Percentiles rank a stretch among this genome's conserved stretches.
Evolutionary conservation across 768 basidiomycete genomes (phyloP).

Genomic region (Lanmaoa rubissima): DNA sequence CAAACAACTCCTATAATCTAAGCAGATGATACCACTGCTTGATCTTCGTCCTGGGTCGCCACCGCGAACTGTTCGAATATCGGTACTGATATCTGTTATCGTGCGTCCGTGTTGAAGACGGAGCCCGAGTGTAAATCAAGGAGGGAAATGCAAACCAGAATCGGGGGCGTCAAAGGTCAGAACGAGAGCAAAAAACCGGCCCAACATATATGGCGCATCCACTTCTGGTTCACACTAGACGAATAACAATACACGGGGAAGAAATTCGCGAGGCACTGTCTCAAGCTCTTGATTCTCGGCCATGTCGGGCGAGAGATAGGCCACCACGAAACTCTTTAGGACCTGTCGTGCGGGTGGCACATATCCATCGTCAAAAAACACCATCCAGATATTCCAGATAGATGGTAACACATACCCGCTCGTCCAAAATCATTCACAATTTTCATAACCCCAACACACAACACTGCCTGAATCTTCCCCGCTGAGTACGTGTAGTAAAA

Average conservation of each 20-base stretch:
- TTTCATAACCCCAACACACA: constrained; percentile 83
- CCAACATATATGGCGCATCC: constrained; percentile 52
- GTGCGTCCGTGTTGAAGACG: constrained; percentile 26
- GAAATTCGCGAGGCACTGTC: constrained; percentile 86
- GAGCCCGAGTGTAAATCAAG: background rate
- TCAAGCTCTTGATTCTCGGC: constrained; percentile 75
- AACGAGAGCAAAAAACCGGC: background rate
- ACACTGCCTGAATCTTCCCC: constrained; percentile 60
- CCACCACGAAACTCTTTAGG: constrained; percentile 46
- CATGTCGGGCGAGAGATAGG: constrained; percentile 81
- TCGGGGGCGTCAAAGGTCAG: background rate
- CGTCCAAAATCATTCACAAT: constrained; percentile 73
- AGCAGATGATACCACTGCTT: constrained; percentile 68
- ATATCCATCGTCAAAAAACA: background rate
- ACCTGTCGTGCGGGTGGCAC: constrained; percentile 34
- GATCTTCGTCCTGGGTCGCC: constrained; percentile 64
- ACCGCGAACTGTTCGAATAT: constrained; percentile 61
- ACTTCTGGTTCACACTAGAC: constrained; percentile 65
- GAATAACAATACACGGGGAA: constrained; percentile 86
- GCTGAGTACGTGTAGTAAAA: constrained; percentile 53
- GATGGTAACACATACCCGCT: constrained; percentile 47
- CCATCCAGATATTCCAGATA: background rate
- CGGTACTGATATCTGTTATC: constrained; percentile 72
- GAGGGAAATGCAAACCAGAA: background rate
- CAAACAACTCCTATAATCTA: constrained; percentile 77